phyloP scores from a whole-genome alignment of 2,329 filamentous ascomycete genomes.

The Aspergillus glaucus region DNA sequence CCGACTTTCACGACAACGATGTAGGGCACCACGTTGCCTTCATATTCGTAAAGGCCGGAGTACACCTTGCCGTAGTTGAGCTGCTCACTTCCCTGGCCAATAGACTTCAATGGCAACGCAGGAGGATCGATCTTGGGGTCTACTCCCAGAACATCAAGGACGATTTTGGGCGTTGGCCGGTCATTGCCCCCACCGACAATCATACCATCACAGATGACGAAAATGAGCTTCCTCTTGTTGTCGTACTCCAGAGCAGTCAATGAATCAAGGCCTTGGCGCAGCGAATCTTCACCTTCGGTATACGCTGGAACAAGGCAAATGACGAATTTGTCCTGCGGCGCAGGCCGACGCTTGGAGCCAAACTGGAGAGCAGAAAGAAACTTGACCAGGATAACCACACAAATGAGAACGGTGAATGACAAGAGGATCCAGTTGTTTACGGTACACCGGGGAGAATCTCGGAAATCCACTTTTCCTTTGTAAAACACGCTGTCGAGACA shows the following conservation, averaged over 20 bases:
- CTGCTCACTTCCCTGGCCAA: constrained; percentile 82
- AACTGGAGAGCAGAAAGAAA: constrained; percentile 92
- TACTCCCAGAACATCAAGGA: constrained; percentile 92
- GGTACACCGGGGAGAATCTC: constrained; percentile 66
- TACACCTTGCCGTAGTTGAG: constrained; percentile 99
- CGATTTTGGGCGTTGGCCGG: constrained; percentile 92
- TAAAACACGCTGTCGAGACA: constrained; percentile 84
- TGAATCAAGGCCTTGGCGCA: constrained; percentile 88
- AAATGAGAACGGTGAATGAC: constrained; percentile 78
- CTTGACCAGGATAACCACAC: constrained; percentile 72
- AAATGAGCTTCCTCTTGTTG: constrained; percentile 96
- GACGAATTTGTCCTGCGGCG: constrained; percentile 95
- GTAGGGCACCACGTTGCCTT: constrained; percentile 96
- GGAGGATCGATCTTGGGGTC: constrained; percentile 95
- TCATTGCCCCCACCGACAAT: constrained; percentile 96
- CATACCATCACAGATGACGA: constrained; percentile 93
- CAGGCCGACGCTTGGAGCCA: constrained; percentile 80
- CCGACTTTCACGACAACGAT: constrained; percentile 94
- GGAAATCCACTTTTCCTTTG: constrained; percentile 77
- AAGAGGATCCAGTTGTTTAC: constrained; percentile 89
- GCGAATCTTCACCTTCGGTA: constrained; percentile 92
- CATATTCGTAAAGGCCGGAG: constrained; percentile 92
- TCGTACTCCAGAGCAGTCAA: constrained; percentile 92
- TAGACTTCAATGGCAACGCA: constrained; percentile 86
- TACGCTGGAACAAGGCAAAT: constrained; percentile 98